A percentile compares a stretch with the other conserved stretches of the same genome.
phyloP scores from a whole-genome alignment of 2,329 filamentous ascomycete genomes.

The Camillea tinctor region DNA sequence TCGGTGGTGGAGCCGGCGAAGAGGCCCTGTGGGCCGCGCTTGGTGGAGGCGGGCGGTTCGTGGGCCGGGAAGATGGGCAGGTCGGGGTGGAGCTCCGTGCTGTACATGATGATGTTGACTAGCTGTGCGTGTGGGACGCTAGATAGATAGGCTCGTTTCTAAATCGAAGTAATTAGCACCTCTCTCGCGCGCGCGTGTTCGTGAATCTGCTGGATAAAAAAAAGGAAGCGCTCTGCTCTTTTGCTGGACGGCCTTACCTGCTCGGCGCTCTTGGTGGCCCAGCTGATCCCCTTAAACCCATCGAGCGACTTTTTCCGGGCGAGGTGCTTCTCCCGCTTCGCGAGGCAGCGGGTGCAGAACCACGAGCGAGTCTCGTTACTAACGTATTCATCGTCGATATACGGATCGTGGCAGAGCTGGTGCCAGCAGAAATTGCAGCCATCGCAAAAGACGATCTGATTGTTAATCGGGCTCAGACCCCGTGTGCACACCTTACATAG shows the following conservation, averaged over 20 bases:
- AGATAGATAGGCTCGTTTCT: constrained; percentile 64
- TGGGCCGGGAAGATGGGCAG: constrained; percentile 60
- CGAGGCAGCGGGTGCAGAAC: constrained; percentile 65
- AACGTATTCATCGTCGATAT: constrained; percentile 68
- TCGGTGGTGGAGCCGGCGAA: constrained; percentile 25
- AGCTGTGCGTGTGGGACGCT: constrained; percentile 60
- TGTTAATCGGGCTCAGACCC: constrained; percentile 68
- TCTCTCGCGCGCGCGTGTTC: neutral
- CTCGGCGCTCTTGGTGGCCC: constrained; percentile 37
- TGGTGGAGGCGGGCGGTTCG: constrained; percentile 29
- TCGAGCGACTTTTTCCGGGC: constrained; percentile 39
- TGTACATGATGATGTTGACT: constrained; percentile 62
- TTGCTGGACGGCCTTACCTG: constrained; percentile 36
- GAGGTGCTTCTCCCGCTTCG: constrained; percentile 44
- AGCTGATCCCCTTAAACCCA: constrained; percentile 36
- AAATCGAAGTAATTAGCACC: constrained; percentile 15
- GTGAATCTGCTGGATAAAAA: neutral
- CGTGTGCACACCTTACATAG: constrained; percentile 73
- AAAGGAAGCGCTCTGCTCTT: neutral
- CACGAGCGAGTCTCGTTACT: constrained; percentile 66
- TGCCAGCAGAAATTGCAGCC: constrained; percentile 79
- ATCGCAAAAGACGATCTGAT: constrained; percentile 84
- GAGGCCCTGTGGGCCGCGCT: constrained; percentile 27
- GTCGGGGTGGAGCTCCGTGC: constrained; percentile 60
- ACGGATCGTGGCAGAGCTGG: constrained; percentile 76